Evolutionary conservation across 306 rosid genomes (phyloP).

Genomic region (Trifolium subterraneum): DNA sequence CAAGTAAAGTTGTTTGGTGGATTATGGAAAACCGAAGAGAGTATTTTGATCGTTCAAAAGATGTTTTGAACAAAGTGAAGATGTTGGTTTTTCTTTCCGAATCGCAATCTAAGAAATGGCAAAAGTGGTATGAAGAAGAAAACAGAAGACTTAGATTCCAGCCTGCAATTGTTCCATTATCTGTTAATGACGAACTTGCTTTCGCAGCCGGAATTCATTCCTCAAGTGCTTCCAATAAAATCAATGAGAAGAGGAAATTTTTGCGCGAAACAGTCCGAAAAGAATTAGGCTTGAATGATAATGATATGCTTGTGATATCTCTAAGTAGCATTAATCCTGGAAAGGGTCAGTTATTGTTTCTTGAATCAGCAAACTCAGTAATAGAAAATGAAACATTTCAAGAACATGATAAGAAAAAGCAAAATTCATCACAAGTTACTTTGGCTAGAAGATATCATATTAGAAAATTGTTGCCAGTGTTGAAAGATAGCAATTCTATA

Average conservation of each 20-base stretch:
- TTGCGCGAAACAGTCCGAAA: slow-evolving; percentile 69
- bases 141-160: slow-evolving; percentile 62
- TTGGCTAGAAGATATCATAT: slow-evolving; percentile 53
- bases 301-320: slow-evolving; percentile 78
- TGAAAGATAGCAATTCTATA: slow-evolving; percentile 39
- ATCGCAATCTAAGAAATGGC: slow-evolving; percentile 80
- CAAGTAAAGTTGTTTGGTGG: slow-evolving; percentile 94
- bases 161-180: slow-evolving; percentile 74
- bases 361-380: slow-evolving; percentile 66
- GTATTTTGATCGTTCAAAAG: slow-evolving; percentile 81
- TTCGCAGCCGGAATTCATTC: slow-evolving; percentile 74
- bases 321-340: slow-evolving; percentile 92
- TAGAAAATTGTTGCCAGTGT: slow-evolving; percentile 55
- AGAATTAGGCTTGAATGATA: slow-evolving; percentile 76
- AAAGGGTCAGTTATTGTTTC: slow-evolving; percentile 85
- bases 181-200: slow-evolving; percentile 86
- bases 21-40: slow-evolving; percentile 91
- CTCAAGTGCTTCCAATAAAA: slow-evolving; percentile 51
- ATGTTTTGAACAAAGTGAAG: slow-evolving; percentile 70
- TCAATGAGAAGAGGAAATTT: slow-evolving; percentile 64
- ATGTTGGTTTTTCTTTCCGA: slow-evolving; percentile 76
- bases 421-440: slow-evolving; percentile 33
- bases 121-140: slow-evolving; percentile 83
- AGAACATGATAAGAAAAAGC: slow-evolving; percentile 40
- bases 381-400: slow-evolving; percentile 47